Base-by-base conservation (phyloP, 1,139 yeast species). In the Lodderomyces pseudojiufengensis region DNA sequence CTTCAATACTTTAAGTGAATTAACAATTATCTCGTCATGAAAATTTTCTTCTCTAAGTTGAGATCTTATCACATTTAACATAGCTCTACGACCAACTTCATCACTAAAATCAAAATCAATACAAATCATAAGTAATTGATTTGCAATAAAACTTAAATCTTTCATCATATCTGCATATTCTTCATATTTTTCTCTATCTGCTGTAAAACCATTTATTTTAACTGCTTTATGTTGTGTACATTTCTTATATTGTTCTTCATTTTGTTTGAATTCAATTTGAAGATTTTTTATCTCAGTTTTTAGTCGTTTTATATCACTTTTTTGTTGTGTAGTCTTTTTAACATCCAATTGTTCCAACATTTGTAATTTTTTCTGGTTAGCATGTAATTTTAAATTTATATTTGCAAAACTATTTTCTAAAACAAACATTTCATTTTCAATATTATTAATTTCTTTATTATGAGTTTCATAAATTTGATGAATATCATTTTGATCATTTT, bases 61-160 rank as follows among this genome's bases (percentile, higher is more conserved):
- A 22, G 77, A 66, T 59, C 96, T 76, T 12, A 88, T 70, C 4
- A 84, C 74, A 37, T 79, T 83, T 31, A 87, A 61, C 79, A 87
- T 82, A 33, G 80, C 78, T 54, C 95, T 73, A 52, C 97, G 76
- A 5, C 97, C 97, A 35, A 85, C 76, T 56, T 90, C 97, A 61
- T 92, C 98, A 46, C 90, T 83, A 51, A 78, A 87, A 55, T 92
- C 98, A 52, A 82, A 84, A 27, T 77, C 77, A 30, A 73, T 73
- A 0, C 92, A 81, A 27, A 87, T 75, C 7, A 68, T 60, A 27
- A 92, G 57, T 24, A 94, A 56, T 54, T 92, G 96, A 41, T 80
- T 78, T 32, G 87, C 73, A 32, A 88, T 77, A 50, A 82, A 90
- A 47, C 86, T 90, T 26, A 80, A 55, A 39, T 84, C 92, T 23